Base-by-base conservation (phyloP, 345 rosid genomes). In the Citrus mangshanensis region DNA sequence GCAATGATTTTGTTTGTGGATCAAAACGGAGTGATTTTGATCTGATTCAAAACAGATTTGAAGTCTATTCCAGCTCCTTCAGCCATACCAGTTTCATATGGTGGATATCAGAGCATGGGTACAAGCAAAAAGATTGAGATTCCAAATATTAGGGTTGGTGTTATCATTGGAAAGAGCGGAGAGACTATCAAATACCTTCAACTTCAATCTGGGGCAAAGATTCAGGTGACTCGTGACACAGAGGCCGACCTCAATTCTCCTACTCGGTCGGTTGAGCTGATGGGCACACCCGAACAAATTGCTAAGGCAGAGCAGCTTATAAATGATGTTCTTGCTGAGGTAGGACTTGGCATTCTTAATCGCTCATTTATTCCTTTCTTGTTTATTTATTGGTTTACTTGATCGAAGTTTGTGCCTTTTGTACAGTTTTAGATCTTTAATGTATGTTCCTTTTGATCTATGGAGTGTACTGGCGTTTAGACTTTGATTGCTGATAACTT, bases 181-280 rank as follows among this genome's bases (percentile, higher is more conserved):
- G 99, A 97, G 76, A 97, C 99, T 21, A 97, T 97, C 38, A 97
- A 97, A 85, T 87, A 86, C 88, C 97, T 97, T 79, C 99, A 97
- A 80, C 79, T 82, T 74, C 96, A 94, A 76, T 97, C 99, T 75
- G 99, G 99, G 32, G 98, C 99, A 1, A 97, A 97, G 89, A 97
- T 97, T 90, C 98, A 94, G 88, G 93, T 97, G 51, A 95, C 98
- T 6, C 84, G 99, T 35, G 99, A 97, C 82, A 88, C 87, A 89
- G 98, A 97, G 85, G 88, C 98, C 0, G 99, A 97, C 66, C 98
- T 94, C 56, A 88, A 87, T 79, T 88, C 94, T 28, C 49, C 85
- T 9, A 82, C 87, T 10, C 92, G 99, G 80, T 78, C 79, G 38
- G 99, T 97, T 3, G 99, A 97, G 86, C 88, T 97, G 14, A 84